Evolutionary conservation across 805 yeast genomes (phyloP).

Genomic region (Barnettozyma californica): DNA sequence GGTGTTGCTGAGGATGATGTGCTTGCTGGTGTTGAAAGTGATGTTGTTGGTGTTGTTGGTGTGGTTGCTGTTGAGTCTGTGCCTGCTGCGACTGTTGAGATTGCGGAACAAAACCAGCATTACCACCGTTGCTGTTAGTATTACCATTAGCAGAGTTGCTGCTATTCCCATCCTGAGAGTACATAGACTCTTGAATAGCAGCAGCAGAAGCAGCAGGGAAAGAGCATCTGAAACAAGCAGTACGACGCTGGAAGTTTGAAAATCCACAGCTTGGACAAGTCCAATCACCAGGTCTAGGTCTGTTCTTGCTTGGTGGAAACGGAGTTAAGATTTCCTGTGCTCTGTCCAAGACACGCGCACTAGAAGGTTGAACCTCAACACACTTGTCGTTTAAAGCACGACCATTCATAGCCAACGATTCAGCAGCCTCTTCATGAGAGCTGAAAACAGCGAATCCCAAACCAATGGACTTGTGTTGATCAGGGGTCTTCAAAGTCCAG

Average conservation of each 20-base stretch:
- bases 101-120: not conserved
- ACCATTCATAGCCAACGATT: slow-evolving; percentile 75
- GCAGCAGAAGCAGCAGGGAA: slow-evolving; percentile 77
- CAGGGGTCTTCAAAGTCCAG: slow-evolving; percentile 76
- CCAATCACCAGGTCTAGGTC: slow-evolving; percentile 98
- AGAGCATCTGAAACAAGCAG: slow-evolving; percentile 90
- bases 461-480: slow-evolving; percentile 43
- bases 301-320: slow-evolving; percentile 78
- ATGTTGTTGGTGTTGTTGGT: slow-evolving; percentile 15
- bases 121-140: slow-evolving; percentile 1
- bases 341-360: slow-evolving; percentile 67
- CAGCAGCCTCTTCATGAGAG: slow-evolving; percentile 81
- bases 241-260: slow-evolving; percentile 88
- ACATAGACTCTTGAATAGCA: slow-evolving; percentile 60
- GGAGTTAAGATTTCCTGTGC: slow-evolving; percentile 80
- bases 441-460: slow-evolving; percentile 84
- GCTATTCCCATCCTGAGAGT: slow-evolving; percentile 18
- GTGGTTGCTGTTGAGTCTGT: slow-evolving; percentile 8
- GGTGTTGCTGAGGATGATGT: slow-evolving; percentile 1
- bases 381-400: slow-evolving; percentile 65
- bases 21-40: slow-evolving; percentile 8
- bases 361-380: slow-evolving; percentile 84
- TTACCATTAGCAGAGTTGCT: not conserved
- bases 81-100: slow-evolving; percentile 10
- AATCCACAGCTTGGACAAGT: slow-evolving; percentile 96